phyloP scores from a whole-genome alignment of 495 filamentous ascomycete species.

The Aspergillus campestris region DNA sequence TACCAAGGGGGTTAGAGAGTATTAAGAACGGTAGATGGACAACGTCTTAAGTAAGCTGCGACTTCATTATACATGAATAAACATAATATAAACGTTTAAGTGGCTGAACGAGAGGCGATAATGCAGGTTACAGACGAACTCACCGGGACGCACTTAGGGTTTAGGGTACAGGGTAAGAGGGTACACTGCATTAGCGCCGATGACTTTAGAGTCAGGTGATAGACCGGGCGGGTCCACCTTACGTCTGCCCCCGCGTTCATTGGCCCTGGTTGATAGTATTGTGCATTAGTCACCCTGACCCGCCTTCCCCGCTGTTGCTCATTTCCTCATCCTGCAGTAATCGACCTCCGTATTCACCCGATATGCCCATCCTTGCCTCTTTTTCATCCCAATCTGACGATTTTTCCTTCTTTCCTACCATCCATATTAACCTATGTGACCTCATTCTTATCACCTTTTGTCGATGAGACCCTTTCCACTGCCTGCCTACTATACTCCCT shows the following conservation, averaged over 20 bases:
- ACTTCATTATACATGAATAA: too few relatives aligned
- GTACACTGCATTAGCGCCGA: too few relatives aligned
- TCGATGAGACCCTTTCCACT: neutral
- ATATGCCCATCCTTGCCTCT: slow-evolving; percentile 7
- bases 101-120: too few relatives aligned
- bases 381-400: slow-evolving; percentile 4
- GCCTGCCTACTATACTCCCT: neutral
- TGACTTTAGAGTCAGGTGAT: neutral
- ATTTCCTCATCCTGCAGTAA: neutral
- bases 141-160: too few relatives aligned
- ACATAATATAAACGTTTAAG: too few relatives aligned
- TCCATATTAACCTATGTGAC: neutral
- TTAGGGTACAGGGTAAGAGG: too few relatives aligned
- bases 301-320: slow-evolving; percentile 4
- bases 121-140: too few relatives aligned
- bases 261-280: slow-evolving; percentile 5
- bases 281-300: slow-evolving; percentile 1
- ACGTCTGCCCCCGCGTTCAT: neutral
- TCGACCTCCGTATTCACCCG: slow-evolving; percentile 13
- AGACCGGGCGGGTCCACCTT: neutral
- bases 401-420: slow-evolving; percentile 3
- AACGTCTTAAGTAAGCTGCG: too few relatives aligned
- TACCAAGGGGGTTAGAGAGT: too few relatives aligned
- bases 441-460: too few relatives aligned
- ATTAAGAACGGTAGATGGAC: too few relatives aligned